Percentiles rank a stretch among this genome's conserved stretches.
These are phyloP conservation scores for Mortierella antarctica DNA, from an alignment of 192 early-diverging fungal species.

Conservation along the genomic window DNA sequence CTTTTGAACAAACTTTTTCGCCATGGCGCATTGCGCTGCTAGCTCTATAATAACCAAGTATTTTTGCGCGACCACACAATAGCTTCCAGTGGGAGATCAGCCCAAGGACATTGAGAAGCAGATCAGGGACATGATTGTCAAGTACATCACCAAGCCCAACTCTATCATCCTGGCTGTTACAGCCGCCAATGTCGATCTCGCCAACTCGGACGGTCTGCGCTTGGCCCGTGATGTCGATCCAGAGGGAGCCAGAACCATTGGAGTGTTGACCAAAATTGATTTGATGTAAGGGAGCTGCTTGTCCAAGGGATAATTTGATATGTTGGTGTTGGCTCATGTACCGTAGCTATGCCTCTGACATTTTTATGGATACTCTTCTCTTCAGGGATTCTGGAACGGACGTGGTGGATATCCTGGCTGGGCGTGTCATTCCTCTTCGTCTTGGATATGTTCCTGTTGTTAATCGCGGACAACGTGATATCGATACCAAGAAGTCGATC, in stretches of 20 bases:
- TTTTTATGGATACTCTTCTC: not conserved
- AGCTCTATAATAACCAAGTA: not conserved
- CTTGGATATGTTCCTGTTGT: conserved; percentile 99
- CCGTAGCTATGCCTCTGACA: not conserved
- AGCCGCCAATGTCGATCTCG: conserved; percentile 97
- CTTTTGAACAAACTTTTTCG: not conserved
- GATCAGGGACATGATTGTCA: conserved; percentile 98
- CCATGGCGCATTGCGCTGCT: not conserved
- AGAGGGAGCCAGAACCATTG: conserved; percentile 97
- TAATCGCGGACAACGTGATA: conserved; percentile 98
- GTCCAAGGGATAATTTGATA: not conserved
- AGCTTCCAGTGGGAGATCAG: conserved; percentile 98
- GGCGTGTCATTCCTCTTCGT: conserved; percentile 95
- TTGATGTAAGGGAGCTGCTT: conserved; percentile 75
- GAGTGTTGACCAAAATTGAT: conserved; percentile 99
- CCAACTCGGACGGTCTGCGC: conserved; percentile 99
- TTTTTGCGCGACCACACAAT: not conserved
- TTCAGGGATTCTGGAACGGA: conserved; percentile 94
- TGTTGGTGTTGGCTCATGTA: not conserved
- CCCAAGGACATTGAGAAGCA: conserved; percentile 99
- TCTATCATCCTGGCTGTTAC: conserved; percentile 98
- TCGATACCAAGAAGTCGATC: conserved; percentile 94
- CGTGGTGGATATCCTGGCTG: conserved; percentile 98
- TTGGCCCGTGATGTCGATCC: conserved; percentile 99
- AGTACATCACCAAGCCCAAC: conserved; percentile 98